phyloP scores from a whole-genome alignment of 2,329 filamentous ascomycete genomes.

The Passalora sequoiae region DNA sequence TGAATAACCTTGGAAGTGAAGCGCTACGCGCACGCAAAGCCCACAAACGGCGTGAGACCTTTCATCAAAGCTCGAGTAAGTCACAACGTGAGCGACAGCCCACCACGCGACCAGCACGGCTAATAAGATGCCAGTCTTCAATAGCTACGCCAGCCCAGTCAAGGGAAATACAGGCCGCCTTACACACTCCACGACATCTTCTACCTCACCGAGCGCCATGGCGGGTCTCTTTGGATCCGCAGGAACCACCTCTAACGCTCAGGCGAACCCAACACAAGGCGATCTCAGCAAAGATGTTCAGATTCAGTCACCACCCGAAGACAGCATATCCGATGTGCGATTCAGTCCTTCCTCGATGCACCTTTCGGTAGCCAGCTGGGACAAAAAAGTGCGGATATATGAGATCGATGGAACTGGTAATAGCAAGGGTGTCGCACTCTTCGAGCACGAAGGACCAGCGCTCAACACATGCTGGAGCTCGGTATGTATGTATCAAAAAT shows the following conservation, averaged over 20 bases:
- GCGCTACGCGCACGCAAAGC: neutral
- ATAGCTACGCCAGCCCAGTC: slow-evolving; percentile 2
- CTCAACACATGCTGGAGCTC: slow-evolving; percentile 82
- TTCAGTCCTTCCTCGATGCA: slow-evolving; percentile 77
- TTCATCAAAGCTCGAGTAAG: slow-evolving; percentile 6
- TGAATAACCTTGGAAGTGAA: slow-evolving; percentile 6
- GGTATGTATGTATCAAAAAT: slow-evolving; percentile 49
- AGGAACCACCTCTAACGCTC: slow-evolving; percentile 47
- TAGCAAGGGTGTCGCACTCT: slow-evolving; percentile 77
- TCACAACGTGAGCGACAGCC: too few species aligned
- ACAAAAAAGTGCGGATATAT: slow-evolving; percentile 96
- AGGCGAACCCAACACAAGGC: slow-evolving; percentile 68
- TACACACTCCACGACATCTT: neutral
- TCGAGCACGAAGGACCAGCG: slow-evolving; percentile 81
- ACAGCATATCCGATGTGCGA: slow-evolving; percentile 80
- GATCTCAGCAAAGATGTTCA: slow-evolving; percentile 87
- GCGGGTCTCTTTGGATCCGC: slow-evolving; percentile 45
- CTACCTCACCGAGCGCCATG: slow-evolving; percentile 7
- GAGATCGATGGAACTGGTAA: slow-evolving; percentile 74
- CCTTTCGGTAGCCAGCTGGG: slow-evolving; percentile 88
- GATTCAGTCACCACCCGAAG: slow-evolving; percentile 71
- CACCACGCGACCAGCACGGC: slow-evolving; percentile 66
- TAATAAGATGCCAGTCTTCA: slow-evolving; percentile 8
- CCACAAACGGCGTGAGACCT: too few species aligned
- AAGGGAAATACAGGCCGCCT: slow-evolving; percentile 1